Evolutionary conservation across 805 yeast genomes (phyloP).

Genomic region (Hagleromyces aurorensis): DNA sequence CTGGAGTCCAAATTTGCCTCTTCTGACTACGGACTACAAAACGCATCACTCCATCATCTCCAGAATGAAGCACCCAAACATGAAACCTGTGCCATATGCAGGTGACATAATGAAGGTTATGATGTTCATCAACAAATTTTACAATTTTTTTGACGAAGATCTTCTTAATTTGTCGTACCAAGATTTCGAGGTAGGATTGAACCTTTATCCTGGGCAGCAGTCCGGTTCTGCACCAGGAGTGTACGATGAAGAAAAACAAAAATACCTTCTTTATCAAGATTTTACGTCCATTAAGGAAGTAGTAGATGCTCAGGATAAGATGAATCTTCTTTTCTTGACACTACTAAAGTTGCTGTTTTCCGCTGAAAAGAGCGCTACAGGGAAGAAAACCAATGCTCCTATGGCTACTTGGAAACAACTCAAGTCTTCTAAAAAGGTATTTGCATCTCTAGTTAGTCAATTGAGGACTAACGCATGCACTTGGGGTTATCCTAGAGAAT

Average conservation of each 20-base stretch:
- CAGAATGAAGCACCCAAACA: conserved; percentile 16
- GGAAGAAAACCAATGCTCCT: conserved; percentile 14
- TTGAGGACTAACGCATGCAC: conserved; percentile 16
- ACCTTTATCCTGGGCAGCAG: conserved; percentile 16
- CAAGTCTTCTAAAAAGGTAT: conserved; percentile 16
- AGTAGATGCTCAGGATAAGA: conserved; percentile 19
- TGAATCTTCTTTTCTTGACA: conserved; percentile 23
- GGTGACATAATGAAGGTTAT: conserved; percentile 26
- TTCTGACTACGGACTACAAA: conserved; percentile 16
- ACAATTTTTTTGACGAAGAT: conserved; percentile 16
- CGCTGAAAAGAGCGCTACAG: conserved; percentile 10
- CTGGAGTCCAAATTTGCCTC: conserved; percentile 27
- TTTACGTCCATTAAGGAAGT: conserved; percentile 14
- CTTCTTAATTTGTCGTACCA: conserved; percentile 24
- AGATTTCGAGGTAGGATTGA: conserved; percentile 27
- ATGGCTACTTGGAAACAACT: conserved; percentile 13
- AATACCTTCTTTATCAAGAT: conserved; percentile 10
- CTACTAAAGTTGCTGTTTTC: conserved; percentile 20
- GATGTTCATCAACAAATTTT: conserved; percentile 27
- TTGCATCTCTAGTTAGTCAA: conserved; percentile 16
- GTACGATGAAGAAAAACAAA: conserved; percentile 4
- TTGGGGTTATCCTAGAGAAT: conserved; percentile 29
- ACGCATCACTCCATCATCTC: conserved; percentile 12
- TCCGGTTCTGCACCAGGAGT: conserved; percentile 13
- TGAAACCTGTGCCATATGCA: conserved; percentile 21